These are phyloP conservation scores for Backusella australiensis DNA, from an alignment of 192 early-diverging fungal genomes.

Conservation along the genomic window DNA sequence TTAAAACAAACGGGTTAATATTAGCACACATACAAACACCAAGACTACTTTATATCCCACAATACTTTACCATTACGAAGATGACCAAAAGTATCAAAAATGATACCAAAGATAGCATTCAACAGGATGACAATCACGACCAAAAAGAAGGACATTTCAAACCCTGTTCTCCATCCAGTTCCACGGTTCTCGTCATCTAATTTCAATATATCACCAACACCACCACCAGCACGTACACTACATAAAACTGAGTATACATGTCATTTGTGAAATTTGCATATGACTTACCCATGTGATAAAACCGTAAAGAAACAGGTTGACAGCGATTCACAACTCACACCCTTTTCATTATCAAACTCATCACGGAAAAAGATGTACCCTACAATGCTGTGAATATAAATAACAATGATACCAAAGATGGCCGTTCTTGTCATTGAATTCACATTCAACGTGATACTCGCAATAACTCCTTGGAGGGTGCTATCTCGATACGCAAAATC, in stretches of 20 bases:
- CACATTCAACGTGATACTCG: slow-evolving; percentile 25
- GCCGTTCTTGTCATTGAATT: slow-evolving; percentile 25
- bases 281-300: slow-evolving; percentile 24
- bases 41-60: not conserved
- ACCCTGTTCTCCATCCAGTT: slow-evolving; percentile 18
- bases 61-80: slow-evolving; percentile 26
- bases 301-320: slow-evolving; percentile 22
- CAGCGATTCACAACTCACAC: slow-evolving; percentile 19
- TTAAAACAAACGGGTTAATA: not conserved
- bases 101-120: slow-evolving; percentile 31
- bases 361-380: slow-evolving; percentile 21
- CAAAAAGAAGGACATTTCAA: slow-evolving; percentile 31
- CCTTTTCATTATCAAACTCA: slow-evolving; percentile 23
- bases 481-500: slow-evolving; percentile 27
- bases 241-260: not conserved
- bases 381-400: slow-evolving; percentile 25
- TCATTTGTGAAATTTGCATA: not conserved
- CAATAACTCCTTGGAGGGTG: slow-evolving; percentile 25
- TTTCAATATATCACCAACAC: slow-evolving; percentile 22
- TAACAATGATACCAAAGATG: slow-evolving; percentile 20
- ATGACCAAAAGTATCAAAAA: slow-evolving; percentile 32
- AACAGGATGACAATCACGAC: slow-evolving; percentile 22
- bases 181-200: slow-evolving; percentile 2
- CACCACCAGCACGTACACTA: slow-evolving; percentile 18
- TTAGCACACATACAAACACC: not conserved